A percentile compares a stretch with the other conserved stretches of the same genome.
These are phyloP conservation scores for Coemansia sp. DNA, from an alignment of 192 early-diverging fungal genomes.

Conservation along the genomic window DNA sequence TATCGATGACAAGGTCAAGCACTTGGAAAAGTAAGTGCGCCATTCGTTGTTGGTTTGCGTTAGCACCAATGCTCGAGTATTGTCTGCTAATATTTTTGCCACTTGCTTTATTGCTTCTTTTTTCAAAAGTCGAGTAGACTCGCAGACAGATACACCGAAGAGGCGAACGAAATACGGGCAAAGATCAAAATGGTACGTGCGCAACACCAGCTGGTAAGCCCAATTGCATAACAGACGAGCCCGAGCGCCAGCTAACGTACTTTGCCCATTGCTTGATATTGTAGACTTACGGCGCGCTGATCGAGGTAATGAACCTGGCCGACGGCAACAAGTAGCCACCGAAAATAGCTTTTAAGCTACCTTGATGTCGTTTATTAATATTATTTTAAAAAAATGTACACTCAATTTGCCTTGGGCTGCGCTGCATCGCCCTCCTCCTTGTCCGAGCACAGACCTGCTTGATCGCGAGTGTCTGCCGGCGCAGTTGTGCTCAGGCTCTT, in stretches of 20 bases:
- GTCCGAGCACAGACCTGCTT: not conserved
- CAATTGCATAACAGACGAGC: not conserved
- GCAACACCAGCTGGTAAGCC: not conserved
- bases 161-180: constrained; percentile 73
- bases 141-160: constrained; percentile 70
- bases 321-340: constrained; percentile 18
- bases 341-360: no score
- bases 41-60: not conserved
- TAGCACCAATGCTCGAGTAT: no score
- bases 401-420: not conserved
- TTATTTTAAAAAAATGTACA: constrained; percentile 15
- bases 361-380: no score
- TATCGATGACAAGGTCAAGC: constrained; percentile 71
- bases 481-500: constrained; percentile 3
- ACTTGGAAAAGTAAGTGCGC: constrained; percentile 62
- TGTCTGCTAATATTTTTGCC: not conserved
- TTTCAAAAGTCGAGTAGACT: no score
- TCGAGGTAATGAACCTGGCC: constrained; percentile 28
- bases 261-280: not conserved
- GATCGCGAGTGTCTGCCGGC: not conserved
- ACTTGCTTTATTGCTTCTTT: no score
- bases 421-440: not conserved
- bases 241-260: not conserved
- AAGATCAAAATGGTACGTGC: constrained; percentile 77
- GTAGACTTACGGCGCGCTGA: constrained; percentile 49